A percentile compares a stretch with the other conserved stretches of the same genome.
Conservation (phyloP, 192 early-diverging fungal genomes). For the Mortierella alpina region DNA sequence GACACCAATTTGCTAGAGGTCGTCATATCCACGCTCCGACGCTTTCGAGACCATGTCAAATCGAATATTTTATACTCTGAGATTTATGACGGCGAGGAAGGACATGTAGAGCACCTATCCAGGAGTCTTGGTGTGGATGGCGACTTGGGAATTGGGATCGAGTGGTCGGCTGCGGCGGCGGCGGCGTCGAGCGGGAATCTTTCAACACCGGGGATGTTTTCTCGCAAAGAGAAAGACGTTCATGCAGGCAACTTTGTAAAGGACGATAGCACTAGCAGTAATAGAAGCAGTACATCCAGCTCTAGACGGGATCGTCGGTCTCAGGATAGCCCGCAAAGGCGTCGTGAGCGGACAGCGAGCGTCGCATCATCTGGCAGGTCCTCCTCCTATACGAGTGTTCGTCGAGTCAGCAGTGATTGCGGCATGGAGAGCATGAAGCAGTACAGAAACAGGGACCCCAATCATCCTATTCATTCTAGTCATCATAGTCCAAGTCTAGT, state of each 20-base stretch:
- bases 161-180: constrained; percentile 18
- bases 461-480: constrained; percentile 5
- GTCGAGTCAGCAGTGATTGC: constrained; percentile 43
- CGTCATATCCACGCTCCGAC: constrained; percentile 33
- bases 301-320: background rate
- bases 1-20: constrained; percentile 34
- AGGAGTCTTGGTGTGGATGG: constrained; percentile 30
- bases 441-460: constrained; percentile 4
- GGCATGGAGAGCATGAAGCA: constrained; percentile 38
- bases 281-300: background rate
- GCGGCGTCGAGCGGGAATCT: background rate
- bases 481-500: constrained; percentile 8
- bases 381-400: constrained; percentile 8
- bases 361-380: constrained; percentile 21
- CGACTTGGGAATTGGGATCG: constrained; percentile 35
- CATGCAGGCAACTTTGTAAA: background rate
- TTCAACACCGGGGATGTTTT: too few relatives aligned
- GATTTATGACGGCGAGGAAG: constrained; percentile 28
- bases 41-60: constrained; percentile 31
- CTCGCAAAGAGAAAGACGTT: background rate
- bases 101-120: constrained; percentile 2
- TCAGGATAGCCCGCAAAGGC: background rate
- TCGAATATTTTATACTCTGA: constrained; percentile 34
- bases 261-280: background rate
- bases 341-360: constrained; percentile 15